Evolutionary conservation across 257 asterid species (phyloP), one percentile per base, ranked within the genome.

Genomic region (Solanum chmielewskii): DNA sequence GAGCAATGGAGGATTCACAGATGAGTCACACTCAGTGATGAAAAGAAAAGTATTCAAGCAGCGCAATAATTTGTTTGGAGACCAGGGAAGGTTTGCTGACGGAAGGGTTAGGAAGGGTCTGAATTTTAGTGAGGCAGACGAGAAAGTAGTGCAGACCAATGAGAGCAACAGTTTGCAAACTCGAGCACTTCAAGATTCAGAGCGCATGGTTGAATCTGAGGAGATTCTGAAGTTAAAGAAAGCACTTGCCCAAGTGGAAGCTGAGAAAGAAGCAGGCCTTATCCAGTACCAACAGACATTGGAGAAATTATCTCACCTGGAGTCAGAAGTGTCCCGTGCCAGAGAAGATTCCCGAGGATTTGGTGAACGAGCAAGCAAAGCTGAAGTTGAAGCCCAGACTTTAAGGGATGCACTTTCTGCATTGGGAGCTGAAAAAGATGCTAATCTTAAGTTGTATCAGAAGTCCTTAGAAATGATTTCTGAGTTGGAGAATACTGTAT

Each of bases 261-360:
- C 94, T 59, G 98, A 97, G 91, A 96, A 95, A 92, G 98, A 96
- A 91, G 95, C 95, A 83, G 96, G 98, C 62, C 90, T 91, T 87
- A 87, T 86, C 74, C 95, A 95, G 86, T 93, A 93, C 91, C 95
- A 92, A 90, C 91, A 92, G 89, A 91, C 93, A 87, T 88, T 92
- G 90, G 96, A 93, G 85, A 94, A 91, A 87, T 83, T 96, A 62
- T 93, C 98, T 31, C 89, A 88, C 83, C 95, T 96, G 69, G 95
- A 94, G 86, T 84, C 92, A 62, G 95, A 93, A 87, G 90, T 94
- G 29, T 90, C 96, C 39, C 94, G 91, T 89, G 93, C 93, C 76
- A 89, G 84, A 41, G 98, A 92, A 84, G 94, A 93, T 87, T 96
- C 94, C 77, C 90, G 89, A 89, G 89, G 89, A 60, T 94, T 94